Evolutionary conservation across 1,139 yeast species (phyloP), one percentile per base, ranked within the genome.

Genomic region (Meyerozyma sp.): DNA sequence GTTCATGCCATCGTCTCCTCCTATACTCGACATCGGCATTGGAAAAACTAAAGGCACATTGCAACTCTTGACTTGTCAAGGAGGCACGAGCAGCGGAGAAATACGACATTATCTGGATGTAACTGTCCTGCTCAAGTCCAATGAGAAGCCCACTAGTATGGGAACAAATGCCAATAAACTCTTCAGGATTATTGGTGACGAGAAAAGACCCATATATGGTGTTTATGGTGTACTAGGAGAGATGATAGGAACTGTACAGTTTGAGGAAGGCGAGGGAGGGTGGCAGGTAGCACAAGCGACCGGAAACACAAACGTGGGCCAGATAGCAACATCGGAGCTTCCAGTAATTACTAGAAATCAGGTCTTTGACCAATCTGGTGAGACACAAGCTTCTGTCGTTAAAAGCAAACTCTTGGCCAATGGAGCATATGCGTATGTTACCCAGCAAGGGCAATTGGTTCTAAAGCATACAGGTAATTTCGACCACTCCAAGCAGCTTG

Each of bases 71-170:
- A 47, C 63, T 3, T 65, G 72, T 42, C 73, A 66, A 46, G 76
- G 77, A 21, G 72, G 75, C 2, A 62, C 65, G 46, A 61, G 63
- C 20, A 62, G 68, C 35, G 70, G 75, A 7, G 75, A 71, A 43
- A 49, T 65, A 34, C 50, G 59, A 40, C 26, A 20, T 10, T 21
- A 20, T 18, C 25, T 11, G 26, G 37, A 34, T 30, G 20, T 21
- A 30, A 5, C n/a, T 6, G 16, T 5, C n/a, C 14, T 8, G 10
- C 16, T 30, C 10, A 13, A 30, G 16, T 9, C 6, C 6, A 13
- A 8, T 8, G 16, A 13, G 3, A 2, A 30, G 2, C 34, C 20
- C 10, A 30, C 8, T 3, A n/a, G 6, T 4, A 4, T 30, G 8
- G 16, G 20, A 30, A 14, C 5, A 7, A 30, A 30, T 30, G 34